Conservation (phyloP, 2,329 filamentous ascomycete genomes). For the Epichloe sibirici region DNA sequence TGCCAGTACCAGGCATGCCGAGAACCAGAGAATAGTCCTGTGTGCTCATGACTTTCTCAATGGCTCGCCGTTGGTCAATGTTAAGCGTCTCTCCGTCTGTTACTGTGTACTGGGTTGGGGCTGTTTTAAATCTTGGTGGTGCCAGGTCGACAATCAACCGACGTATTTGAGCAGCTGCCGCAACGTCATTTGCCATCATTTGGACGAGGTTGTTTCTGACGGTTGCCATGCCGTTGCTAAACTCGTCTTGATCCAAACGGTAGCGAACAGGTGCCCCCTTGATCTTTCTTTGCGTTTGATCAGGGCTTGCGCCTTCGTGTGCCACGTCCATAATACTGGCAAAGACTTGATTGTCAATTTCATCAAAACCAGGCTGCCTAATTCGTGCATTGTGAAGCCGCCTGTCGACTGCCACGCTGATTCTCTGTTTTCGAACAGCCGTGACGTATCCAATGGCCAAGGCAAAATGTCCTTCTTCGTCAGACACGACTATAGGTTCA, state of each 20-base stretch:
- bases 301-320: slow-evolving; percentile 36
- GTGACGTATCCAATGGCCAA: slow-evolving; percentile 86
- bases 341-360: slow-evolving; percentile 70
- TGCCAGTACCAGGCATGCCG: slow-evolving; percentile 96
- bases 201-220: slow-evolving; percentile 89
- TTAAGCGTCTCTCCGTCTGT: slow-evolving; percentile 60
- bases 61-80: slow-evolving; percentile 72
- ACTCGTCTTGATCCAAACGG: slow-evolving; percentile 92
- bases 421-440: slow-evolving; percentile 58
- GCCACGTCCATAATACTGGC: slow-evolving; percentile 81
- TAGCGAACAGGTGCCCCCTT: slow-evolving; percentile 53
- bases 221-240: slow-evolving; percentile 93
- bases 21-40: slow-evolving; percentile 93
- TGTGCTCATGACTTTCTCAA: slow-evolving; percentile 91
- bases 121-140: slow-evolving; percentile 59
- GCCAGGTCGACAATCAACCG: slow-evolving; percentile 68
- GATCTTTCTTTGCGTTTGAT: slow-evolving; percentile 39
- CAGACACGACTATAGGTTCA: slow-evolving; percentile 92
- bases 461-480: slow-evolving; percentile 89
- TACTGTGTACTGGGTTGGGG: slow-evolving; percentile 51
- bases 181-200: slow-evolving; percentile 71
- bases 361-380: slow-evolving; percentile 63
- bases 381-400: slow-evolving; percentile 77
- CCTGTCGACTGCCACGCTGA: slow-evolving; percentile 83
- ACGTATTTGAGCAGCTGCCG: slow-evolving; percentile 60